Percentiles rank a stretch among this genome's conserved stretches.
Conservation (phyloP, 179 eudicot species). For the Spinacia oleracea region DNA sequence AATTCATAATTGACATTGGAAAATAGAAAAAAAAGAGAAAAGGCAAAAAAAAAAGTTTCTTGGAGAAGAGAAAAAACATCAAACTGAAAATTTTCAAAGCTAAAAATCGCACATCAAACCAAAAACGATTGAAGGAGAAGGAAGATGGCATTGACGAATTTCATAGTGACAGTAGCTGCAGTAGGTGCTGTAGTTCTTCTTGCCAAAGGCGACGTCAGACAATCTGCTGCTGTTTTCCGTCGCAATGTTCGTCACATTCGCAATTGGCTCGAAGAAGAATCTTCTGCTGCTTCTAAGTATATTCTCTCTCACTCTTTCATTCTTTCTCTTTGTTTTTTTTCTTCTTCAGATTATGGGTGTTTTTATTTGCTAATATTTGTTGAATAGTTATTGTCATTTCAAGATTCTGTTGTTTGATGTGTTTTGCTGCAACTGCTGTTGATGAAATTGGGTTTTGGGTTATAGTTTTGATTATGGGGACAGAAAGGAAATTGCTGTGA, state of each 20-base stretch:
- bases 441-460: neutral
- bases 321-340: neutral
- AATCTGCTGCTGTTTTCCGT: slow-evolving; percentile 71
- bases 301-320: neutral
- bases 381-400: neutral
- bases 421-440: neutral
- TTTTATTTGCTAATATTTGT: neutral
- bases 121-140: neutral
- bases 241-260: slow-evolving; percentile 84
- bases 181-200: slow-evolving; percentile 74
- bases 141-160: slow-evolving; percentile 74
- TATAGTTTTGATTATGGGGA: neutral
- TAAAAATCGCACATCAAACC: neutral
- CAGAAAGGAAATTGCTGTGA: neutral
- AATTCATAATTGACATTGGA: no score
- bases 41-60: no score
- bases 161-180: slow-evolving; percentile 80
- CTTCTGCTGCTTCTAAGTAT: slow-evolving; percentile 67
- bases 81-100: no score
- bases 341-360: neutral
- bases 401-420: neutral
- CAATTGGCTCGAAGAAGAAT: slow-evolving; percentile 87
- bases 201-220: slow-evolving; percentile 68
- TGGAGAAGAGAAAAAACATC: neutral
- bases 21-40: no score